Evolutionary conservation across 345 rosid genomes (phyloP).

Genomic region (Arabidopsis arenosa): DNA sequence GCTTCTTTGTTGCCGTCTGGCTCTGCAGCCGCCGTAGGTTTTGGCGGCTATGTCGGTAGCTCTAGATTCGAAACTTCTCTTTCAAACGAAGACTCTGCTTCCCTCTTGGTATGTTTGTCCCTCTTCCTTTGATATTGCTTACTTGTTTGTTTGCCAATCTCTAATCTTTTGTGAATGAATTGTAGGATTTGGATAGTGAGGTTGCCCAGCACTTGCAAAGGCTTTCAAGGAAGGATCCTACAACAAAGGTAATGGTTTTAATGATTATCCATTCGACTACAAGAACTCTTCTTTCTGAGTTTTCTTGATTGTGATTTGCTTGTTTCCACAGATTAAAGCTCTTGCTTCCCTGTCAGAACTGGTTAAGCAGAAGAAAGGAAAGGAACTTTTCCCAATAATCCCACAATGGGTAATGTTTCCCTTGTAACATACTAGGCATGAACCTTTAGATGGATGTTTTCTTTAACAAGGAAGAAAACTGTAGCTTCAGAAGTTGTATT

Average conservation of each 20-base stretch:
- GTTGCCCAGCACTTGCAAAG: constrained; percentile 84
- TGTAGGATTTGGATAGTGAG: constrained; percentile 84
- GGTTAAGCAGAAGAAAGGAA: constrained; percentile 75
- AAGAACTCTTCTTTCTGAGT: constrained; percentile 7
- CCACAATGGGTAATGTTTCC: constrained; percentile 89
- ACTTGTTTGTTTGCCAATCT: constrained; percentile 9
- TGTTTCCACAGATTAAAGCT: constrained; percentile 82
- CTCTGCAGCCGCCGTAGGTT: constrained; percentile 71
- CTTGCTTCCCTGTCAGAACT: constrained; percentile 63
- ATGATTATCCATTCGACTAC: constrained; percentile 7
- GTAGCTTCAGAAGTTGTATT: constrained; percentile 14
- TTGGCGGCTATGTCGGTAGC: constrained; percentile 89
- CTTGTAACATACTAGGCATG: neutral
- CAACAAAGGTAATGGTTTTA: constrained; percentile 66
- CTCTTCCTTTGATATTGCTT: neutral
- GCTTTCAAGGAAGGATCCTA: constrained; percentile 85
- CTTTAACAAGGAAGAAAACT: constrained; percentile 1
- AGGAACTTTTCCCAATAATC: constrained; percentile 64
- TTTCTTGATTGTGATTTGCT: constrained; percentile 25
- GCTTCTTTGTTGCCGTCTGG: constrained; percentile 75
- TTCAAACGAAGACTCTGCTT: constrained; percentile 52
- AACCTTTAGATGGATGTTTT: neutral
- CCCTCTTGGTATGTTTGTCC: constrained; percentile 50
- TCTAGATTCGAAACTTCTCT: constrained; percentile 70
- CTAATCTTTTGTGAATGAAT: constrained; percentile 32